A percentile compares a stretch with the other conserved stretches of the same genome.
Evolutionary conservation across 441 rosid species (phyloP).

Genomic region (Cnidoscolus chayamansa): DNA sequence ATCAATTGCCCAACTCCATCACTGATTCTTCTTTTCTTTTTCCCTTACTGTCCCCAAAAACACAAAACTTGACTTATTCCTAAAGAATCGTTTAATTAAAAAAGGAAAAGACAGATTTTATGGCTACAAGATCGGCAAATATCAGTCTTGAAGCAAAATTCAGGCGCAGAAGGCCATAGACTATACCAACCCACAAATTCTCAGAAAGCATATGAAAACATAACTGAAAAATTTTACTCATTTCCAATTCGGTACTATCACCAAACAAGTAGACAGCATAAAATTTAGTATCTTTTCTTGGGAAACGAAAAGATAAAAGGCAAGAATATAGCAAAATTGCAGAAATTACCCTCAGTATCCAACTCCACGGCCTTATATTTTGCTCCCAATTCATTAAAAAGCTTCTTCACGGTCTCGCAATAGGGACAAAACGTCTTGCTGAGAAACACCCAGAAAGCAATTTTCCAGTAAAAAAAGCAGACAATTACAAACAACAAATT

Average conservation of each 20-base stretch:
- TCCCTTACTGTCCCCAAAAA: too few species aligned
- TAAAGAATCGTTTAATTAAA: not conserved
- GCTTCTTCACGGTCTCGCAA: slow-evolving; percentile 64
- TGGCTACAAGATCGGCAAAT: not conserved
- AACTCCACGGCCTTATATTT: slow-evolving; percentile 55
- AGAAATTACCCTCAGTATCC: slow-evolving; percentile 56
- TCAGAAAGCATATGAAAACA: too few species aligned
- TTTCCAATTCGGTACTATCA: not conserved
- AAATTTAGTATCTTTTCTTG: not conserved
- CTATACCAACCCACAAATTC: too few species aligned
- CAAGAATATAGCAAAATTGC: not conserved
- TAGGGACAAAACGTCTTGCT: slow-evolving; percentile 76
- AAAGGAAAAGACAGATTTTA: not conserved
- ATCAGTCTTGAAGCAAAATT: not conserved
- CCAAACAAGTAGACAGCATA: not conserved
- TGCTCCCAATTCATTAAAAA: slow-evolving; percentile 55
- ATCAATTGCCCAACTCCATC: slow-evolving; percentile 1
- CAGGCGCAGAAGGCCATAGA: too few species aligned
- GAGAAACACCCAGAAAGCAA: slow-evolving; percentile 11
- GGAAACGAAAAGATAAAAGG: not conserved
- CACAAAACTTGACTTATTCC: too few species aligned
- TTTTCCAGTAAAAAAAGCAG: not conserved
- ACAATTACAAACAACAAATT: not conserved
- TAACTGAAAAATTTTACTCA: too few species aligned
- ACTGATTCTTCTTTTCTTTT: not conserved